Conservation (phyloP, 2,329 filamentous ascomycete genomes). For the Coniosporium tulheliwenetii region DNA sequence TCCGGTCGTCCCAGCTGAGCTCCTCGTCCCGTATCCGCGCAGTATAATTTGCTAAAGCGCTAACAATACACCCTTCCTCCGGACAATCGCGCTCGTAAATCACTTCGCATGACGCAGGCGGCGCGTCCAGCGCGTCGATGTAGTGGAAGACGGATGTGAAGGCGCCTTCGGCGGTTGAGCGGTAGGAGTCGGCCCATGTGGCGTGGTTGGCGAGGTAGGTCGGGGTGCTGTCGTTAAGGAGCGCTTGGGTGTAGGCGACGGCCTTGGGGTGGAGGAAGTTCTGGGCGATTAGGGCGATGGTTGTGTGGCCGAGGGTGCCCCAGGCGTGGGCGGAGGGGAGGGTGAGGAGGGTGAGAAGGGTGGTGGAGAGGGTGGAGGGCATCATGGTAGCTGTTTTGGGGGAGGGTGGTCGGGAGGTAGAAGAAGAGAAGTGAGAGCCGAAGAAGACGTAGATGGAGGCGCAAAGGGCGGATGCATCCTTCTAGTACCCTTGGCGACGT, state of each 20-base stretch:
- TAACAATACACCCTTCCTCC: constrained; percentile 33
- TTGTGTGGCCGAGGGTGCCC: constrained; percentile 38
- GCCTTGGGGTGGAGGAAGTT: constrained; percentile 28
- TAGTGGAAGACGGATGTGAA: constrained; percentile 34
- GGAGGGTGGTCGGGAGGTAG: no score
- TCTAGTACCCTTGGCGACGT: no score
- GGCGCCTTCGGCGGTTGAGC: constrained; percentile 28
- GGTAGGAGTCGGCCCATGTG: constrained; percentile 38
- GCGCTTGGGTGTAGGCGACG: constrained; percentile 25
- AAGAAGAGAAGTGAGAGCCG: no score
- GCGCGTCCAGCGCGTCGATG: constrained; percentile 33
- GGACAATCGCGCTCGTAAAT: constrained; percentile 36
- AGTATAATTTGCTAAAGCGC: constrained; percentile 38
- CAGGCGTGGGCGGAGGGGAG: constrained; percentile 22
- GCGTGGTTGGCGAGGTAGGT: constrained; percentile 35
- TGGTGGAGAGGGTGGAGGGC: neutral
- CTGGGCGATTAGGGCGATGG: constrained; percentile 38
- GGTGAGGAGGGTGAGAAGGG: constrained; percentile 5
- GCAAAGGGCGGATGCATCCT: no score
- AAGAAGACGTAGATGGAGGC: no score
- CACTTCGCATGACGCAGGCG: constrained; percentile 31
- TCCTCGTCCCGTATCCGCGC: constrained; percentile 16
- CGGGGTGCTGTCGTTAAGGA: constrained; percentile 26
- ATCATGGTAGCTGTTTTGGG: no score
- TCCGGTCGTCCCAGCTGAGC: constrained; percentile 11